Percentiles rank a stretch among this genome's conserved stretches.
Conservation (phyloP, 2,329 filamentous ascomycete species). For the Plenodomus lindquistii region DNA sequence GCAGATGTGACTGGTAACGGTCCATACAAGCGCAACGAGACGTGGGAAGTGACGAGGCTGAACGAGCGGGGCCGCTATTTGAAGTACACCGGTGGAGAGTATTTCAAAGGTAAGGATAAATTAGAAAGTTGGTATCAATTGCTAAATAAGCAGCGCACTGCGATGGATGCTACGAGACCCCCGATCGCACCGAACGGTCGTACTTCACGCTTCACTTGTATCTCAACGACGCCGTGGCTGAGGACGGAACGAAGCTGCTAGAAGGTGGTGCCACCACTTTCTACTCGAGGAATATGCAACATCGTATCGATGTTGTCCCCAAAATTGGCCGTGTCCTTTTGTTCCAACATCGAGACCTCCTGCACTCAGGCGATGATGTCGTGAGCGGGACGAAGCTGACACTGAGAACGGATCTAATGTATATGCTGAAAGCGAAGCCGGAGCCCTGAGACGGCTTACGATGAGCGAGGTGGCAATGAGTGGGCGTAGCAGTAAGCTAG, state of each 20-base stretch:
- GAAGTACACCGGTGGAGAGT: constrained; percentile 72
- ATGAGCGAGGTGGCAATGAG: not conserved
- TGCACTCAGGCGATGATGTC: constrained; percentile 61
- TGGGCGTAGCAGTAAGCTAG: not conserved
- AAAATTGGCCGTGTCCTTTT: constrained; percentile 57
- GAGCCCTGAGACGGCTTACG: not conserved
- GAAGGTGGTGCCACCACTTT: constrained; percentile 61
- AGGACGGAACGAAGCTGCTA: constrained; percentile 42
- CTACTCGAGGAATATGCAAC: constrained; percentile 37
- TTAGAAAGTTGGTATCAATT: not conserved
- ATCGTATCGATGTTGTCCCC: constrained; percentile 52
- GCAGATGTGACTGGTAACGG: constrained; percentile 51
- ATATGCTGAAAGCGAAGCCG: constrained; percentile 36
- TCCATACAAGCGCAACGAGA: constrained; percentile 48
- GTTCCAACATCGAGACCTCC: constrained; percentile 58
- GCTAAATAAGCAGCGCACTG: constrained; percentile 59
- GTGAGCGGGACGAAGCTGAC: constrained; percentile 59
- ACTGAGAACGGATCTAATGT: constrained; percentile 61
- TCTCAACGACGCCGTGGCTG: constrained; percentile 50
- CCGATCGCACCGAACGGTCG: constrained; percentile 55
- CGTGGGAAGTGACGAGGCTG: constrained; percentile 53
- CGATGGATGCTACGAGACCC: constrained; percentile 66
- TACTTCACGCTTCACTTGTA: constrained; percentile 62
- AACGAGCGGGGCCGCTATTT: constrained; percentile 79
- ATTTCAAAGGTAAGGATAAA: constrained; percentile 60